These are phyloP conservation scores for Phytopythium chamaehyphon DNA, from an alignment of 352 stramenopile species.

Conservation along the genomic window DNA sequence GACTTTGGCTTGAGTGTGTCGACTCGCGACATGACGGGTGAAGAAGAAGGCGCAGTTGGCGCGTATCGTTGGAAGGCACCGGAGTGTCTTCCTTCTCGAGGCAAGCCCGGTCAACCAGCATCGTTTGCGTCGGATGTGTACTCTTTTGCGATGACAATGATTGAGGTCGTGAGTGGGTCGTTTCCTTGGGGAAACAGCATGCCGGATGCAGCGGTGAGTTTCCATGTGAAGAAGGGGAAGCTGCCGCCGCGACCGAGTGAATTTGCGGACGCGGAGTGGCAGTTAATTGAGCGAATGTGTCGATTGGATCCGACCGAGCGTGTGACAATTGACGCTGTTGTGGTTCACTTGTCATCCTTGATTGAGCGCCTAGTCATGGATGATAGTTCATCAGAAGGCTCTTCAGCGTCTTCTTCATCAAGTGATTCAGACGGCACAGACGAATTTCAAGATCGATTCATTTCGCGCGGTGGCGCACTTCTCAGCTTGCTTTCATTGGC, in stretches of 20 bases:
- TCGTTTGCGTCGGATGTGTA: conserved; percentile 5
- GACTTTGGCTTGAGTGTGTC: conserved; percentile 26
- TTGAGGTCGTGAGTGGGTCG: conserved; percentile 2
- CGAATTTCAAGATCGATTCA: not conserved
- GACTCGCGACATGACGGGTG: not conserved
- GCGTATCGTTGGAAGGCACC: conserved; percentile 26
- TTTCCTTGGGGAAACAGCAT: conserved; percentile 2
- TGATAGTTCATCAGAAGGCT: not conserved
- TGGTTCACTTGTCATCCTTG: not conserved
- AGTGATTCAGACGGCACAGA: too few species aligned
- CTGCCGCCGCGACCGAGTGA: not conserved
- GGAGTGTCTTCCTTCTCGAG: conserved; percentile 13
- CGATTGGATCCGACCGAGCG: not conserved
- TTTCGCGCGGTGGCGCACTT: not conserved
- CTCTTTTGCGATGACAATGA: conserved; percentile 6
- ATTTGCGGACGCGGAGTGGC: not conserved
- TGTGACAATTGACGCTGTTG: conserved; percentile 3
- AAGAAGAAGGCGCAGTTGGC: conserved; percentile 10
- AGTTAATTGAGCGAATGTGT: conserved; percentile 2
- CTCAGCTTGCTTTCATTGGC: not conserved
- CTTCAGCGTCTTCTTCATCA: not conserved
- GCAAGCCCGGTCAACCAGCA: not conserved
- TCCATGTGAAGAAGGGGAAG: not conserved
- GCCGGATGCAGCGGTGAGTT: not conserved
- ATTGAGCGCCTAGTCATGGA: not conserved